Evolutionary conservation across 2,329 filamentous ascomycete genomes (phyloP).

Genomic region (Thermochaetoides dissita): DNA sequence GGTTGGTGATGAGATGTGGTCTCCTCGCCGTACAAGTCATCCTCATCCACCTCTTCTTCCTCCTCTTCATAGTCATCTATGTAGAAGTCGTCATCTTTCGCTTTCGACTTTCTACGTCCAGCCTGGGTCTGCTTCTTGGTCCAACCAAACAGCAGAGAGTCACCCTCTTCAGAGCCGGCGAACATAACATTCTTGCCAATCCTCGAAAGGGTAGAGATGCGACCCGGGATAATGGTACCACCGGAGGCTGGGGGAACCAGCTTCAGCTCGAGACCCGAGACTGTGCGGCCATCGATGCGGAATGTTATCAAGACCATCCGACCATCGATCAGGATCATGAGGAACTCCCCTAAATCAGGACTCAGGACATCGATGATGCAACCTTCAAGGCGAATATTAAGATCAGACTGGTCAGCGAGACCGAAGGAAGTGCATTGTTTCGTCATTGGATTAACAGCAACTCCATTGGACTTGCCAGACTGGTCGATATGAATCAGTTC

Average conservation of each 20-base stretch:
- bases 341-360: constrained; percentile 63
- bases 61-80: constrained; percentile 47
- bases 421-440: constrained; percentile 70
- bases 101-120: constrained; percentile 48
- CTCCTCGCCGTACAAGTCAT: constrained; percentile 52
- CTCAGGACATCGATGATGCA: constrained; percentile 66
- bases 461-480: constrained; percentile 80
- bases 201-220: constrained; percentile 54
- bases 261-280: constrained; percentile 70
- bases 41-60: constrained; percentile 28
- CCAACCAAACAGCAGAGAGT: constrained; percentile 75
- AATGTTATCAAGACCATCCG: constrained; percentile 65
- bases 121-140: constrained; percentile 47
- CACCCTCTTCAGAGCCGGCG: constrained; percentile 68
- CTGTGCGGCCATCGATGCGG: constrained; percentile 75
- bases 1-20: constrained; percentile 22
- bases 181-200: constrained; percentile 62
- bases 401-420: constrained; percentile 71
- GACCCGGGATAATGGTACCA: constrained; percentile 44
- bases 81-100: constrained; percentile 42
- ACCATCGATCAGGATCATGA: constrained; percentile 69
- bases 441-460: constrained; percentile 84
- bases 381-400: constrained; percentile 67
- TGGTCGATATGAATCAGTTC: constrained; percentile 93
- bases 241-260: constrained; percentile 49